Evolutionary conservation across 2,329 filamentous ascomycete species (phyloP).

Genomic region (Beauveria sp.): DNA sequence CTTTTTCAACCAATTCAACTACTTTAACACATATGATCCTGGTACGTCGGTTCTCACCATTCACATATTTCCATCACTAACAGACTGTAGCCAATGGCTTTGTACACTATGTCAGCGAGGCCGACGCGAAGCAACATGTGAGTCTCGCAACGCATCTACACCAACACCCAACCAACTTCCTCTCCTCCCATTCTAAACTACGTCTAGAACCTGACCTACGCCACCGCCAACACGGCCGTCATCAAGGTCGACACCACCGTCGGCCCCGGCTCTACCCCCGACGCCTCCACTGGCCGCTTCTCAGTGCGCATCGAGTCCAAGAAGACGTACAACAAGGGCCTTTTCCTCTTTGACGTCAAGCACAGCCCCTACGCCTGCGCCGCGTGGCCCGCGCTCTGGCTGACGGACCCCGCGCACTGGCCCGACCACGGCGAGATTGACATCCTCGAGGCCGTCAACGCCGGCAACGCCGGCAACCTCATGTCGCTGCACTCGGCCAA

Average conservation of each 20-base stretch:
- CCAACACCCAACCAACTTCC: not conserved
- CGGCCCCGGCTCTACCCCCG: constrained; percentile 35
- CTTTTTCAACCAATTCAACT: constrained; percentile 51
- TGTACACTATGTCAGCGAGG: constrained; percentile 44
- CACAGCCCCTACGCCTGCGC: constrained; percentile 58
- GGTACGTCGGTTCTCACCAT: constrained; percentile 20
- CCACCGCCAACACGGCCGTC: constrained; percentile 43
- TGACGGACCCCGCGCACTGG: constrained; percentile 54
- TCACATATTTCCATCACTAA: not conserved
- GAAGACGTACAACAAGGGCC: constrained; percentile 49
- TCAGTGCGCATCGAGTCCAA: constrained; percentile 58
- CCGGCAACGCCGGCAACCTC: constrained; percentile 45
- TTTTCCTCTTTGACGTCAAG: constrained; percentile 61
- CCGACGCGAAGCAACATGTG: constrained; percentile 35
- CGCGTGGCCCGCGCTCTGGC: constrained; percentile 60
- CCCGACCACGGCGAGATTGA: constrained; percentile 59
- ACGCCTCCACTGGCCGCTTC: constrained; percentile 52
- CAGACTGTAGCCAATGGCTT: constrained; percentile 34
- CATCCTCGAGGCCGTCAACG: constrained; percentile 52
- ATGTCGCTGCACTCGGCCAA: constrained; percentile 52
- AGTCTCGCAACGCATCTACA: constrained; percentile 14
- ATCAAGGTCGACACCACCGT: constrained; percentile 55
- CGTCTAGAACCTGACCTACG: constrained; percentile 54
- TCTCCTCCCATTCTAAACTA: not conserved
- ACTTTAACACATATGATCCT: constrained; percentile 43